A percentile compares a stretch with the other conserved stretches of the same genome.
Conservation (phyloP, 2,329 filamentous ascomycete species). For the Xylariaceae sp. region DNA sequence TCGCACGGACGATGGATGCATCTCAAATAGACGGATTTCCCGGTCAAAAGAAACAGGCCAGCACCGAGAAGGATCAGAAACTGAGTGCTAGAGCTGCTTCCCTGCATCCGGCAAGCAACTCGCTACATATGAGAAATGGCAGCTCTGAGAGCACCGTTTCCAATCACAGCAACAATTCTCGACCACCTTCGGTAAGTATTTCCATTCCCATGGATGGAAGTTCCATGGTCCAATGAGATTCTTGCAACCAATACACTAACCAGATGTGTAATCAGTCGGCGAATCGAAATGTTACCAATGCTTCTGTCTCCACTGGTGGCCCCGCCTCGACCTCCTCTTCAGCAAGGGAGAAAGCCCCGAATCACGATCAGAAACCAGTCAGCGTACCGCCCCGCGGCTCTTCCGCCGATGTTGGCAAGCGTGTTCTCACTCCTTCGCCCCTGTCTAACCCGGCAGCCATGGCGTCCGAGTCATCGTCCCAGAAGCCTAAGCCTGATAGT, state of each 20-base stretch:
- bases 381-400: slow-evolving; percentile 59
- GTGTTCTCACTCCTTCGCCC: slow-evolving; percentile 63
- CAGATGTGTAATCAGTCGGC: slow-evolving; percentile 46
- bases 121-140: slow-evolving; percentile 42
- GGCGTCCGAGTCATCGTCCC: slow-evolving; percentile 46
- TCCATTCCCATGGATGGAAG: slow-evolving; percentile 1
- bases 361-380: slow-evolving; percentile 51
- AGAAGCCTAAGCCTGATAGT: slow-evolving; percentile 44
- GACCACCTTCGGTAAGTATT: slow-evolving; percentile 60
- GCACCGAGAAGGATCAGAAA: slow-evolving; percentile 38
- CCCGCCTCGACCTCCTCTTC: slow-evolving; percentile 44
- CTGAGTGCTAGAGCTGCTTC: slow-evolving; percentile 33
- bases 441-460: slow-evolving; percentile 66
- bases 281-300: slow-evolving; percentile 50
- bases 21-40: slow-evolving; percentile 31
- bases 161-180: slow-evolving; percentile 53
- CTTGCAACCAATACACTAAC: slow-evolving; percentile 42
- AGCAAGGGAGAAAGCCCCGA: slow-evolving; percentile 42
- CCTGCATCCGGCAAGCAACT: slow-evolving; percentile 28
- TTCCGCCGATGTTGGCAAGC: slow-evolving; percentile 61
- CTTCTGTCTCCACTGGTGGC: slow-evolving; percentile 46
- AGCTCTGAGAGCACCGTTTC: slow-evolving; percentile 63
- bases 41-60: slow-evolving; percentile 28
- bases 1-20: slow-evolving; percentile 34
- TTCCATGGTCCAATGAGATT: slow-evolving; percentile 42